Base-by-base conservation (phyloP, 441 rosid species). In the Aleurites moluccanus region DNA sequence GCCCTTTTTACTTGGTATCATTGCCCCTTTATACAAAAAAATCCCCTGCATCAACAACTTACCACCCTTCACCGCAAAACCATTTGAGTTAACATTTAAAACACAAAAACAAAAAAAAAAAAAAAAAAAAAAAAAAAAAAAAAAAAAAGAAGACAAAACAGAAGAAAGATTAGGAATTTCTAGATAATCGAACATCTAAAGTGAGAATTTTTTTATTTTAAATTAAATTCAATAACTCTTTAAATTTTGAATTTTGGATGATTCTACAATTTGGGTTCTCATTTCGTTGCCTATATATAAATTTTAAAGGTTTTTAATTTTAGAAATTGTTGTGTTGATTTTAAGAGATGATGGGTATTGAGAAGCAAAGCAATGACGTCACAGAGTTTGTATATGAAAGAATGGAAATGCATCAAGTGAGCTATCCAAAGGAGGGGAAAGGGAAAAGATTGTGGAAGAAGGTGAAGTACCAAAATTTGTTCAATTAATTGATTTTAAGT, bases 401-500 rank as follows among this genome's bases (percentile, higher is more conserved):
- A 44, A 66, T 28, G 63, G 91, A 84, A 82, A 82, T 81, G 71
- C 77, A 28, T 67, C 78, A 40, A 55, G 67, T 13, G 15, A 72
- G 66, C 55, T 75, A 72, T 72, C 30, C 85, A 0, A 81, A 80
- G 74, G 89, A 73, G 45, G 90, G 88, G 64, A 92, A 89, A 83
- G 91, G 97, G 85, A 89, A 86, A 85, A 87, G 91, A 64, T 74
- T 87, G 69, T 94, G 97, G 97, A 87, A 87, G 82, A 91, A 87
- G 83, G 93, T 92, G 56, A 91, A 88, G 85, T 92, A 85, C 76
- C 98, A 94, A 84, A n/a, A n/a, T n/a, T n/a, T n/a, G n/a, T n/a
- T n/a, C n/a, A n/a, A n/a, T n/a, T n/a, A n/a, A n/a, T n/a, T n/a
- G n/a, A n/a, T n/a, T n/a, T n/a, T n/a, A n/a, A n/a, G n/a, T n/a